Percentiles rank a stretch among this genome's conserved stretches.
Conservation (phyloP, 2,329 filamentous ascomycete genomes). For the Colletotrichum agaves region DNA sequence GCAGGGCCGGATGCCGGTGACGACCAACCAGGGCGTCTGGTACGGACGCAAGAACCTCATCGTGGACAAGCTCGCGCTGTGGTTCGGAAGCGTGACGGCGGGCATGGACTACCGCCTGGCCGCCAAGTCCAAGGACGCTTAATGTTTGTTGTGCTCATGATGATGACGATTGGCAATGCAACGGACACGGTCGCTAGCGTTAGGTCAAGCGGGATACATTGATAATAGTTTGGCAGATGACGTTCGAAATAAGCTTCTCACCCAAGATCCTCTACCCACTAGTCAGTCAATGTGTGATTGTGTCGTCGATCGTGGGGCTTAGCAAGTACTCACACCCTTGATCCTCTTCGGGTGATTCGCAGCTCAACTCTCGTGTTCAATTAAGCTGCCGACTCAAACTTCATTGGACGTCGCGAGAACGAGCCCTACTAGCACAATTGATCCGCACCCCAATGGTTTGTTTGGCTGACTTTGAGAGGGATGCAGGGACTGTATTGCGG, state of each 20-base stretch:
- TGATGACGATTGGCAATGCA: not conserved
- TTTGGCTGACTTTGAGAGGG: not conserved
- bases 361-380: not conserved
- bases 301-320: not conserved
- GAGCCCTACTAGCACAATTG: too few species aligned
- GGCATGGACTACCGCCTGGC: conserved; percentile 45
- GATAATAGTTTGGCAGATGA: not conserved
- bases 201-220: not conserved
- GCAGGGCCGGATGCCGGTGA: conserved; percentile 49
- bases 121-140: conserved; percentile 41
- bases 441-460: not conserved
- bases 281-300: not conserved
- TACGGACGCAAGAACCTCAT: conserved; percentile 48
- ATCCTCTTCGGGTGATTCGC: not conserved
- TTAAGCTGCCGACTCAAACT: not conserved
- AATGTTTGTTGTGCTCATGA: conserved; percentile 18
- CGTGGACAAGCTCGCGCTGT: conserved; percentile 45
- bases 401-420: too few species aligned
- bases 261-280: not conserved
- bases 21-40: conserved; percentile 49
- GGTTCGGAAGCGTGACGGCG: conserved; percentile 45
- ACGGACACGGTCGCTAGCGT: not conserved
- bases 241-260: not conserved
- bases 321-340: not conserved
- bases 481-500: not conserved